Evolutionary conservation across 2,329 filamentous ascomycete species (phyloP).

Genomic region (Myriosclerotinia scirpicola): DNA sequence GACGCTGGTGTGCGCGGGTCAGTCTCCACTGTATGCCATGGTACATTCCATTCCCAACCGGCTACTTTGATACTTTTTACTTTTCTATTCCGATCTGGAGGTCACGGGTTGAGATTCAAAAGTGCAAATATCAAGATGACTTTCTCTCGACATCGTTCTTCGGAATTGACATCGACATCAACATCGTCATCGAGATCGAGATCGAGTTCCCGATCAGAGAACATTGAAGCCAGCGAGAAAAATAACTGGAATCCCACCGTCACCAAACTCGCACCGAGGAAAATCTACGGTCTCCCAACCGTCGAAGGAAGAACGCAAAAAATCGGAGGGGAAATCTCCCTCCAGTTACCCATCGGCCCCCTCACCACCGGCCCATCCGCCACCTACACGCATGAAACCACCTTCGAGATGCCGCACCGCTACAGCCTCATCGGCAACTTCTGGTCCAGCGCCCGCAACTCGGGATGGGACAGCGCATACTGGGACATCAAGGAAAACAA

Average conservation of each 20-base stretch:
- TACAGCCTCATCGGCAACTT: constrained; percentile 26
- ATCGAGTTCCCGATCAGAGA: not conserved
- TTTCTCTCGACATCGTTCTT: constrained; percentile 24
- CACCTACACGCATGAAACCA: constrained; percentile 15
- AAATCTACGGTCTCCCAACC: constrained; percentile 28
- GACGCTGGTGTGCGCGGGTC: constrained; percentile 27
- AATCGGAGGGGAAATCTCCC: constrained; percentile 26
- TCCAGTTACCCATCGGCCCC: constrained; percentile 24
- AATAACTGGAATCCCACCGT: constrained; percentile 5
- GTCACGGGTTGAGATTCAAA: constrained; percentile 29
- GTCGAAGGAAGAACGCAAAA: constrained; percentile 20
- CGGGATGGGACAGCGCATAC: constrained; percentile 28
- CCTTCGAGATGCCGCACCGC: constrained; percentile 26
- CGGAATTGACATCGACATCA: not conserved
- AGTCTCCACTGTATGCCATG: constrained; percentile 28
- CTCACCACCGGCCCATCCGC: constrained; percentile 24
- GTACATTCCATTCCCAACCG: constrained; percentile 25
- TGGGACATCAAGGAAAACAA: constrained; percentile 30
- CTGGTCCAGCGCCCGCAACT: constrained; percentile 23
- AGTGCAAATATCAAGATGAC: constrained; percentile 27
- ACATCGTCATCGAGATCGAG: too few species aligned
- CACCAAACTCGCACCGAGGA: constrained; percentile 28
- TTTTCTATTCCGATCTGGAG: constrained; percentile 38
- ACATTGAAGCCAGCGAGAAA: not conserved
- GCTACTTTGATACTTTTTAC: constrained; percentile 27